Percentiles rank a stretch among this genome's conserved stretches.
Evolutionary conservation across 345 rosid genomes (phyloP).

Genomic region (Eucalyptus caleyi): DNA sequence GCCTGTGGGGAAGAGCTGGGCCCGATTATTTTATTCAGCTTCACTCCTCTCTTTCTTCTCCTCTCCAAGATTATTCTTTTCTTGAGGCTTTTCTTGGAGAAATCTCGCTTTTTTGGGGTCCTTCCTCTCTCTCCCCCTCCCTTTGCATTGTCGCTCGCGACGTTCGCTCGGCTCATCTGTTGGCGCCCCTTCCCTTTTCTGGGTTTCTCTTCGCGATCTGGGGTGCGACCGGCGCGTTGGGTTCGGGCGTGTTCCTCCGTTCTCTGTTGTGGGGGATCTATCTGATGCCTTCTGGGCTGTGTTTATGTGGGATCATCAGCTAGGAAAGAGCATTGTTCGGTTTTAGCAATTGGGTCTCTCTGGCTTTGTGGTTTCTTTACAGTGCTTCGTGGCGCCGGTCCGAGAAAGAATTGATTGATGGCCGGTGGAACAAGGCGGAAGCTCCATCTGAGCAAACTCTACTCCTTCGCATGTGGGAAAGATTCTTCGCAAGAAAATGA

Average conservation of each 20-base stretch:
- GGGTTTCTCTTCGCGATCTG: not conserved
- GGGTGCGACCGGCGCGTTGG: not conserved
- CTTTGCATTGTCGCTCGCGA: not conserved
- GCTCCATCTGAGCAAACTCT: conserved; percentile 59
- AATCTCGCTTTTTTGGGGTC: not conserved
- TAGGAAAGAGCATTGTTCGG: not conserved
- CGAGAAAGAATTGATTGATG: not conserved
- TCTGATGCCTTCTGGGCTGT: not conserved
- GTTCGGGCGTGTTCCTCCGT: not conserved
- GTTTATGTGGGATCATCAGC: not conserved
- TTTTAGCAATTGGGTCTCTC: not conserved
- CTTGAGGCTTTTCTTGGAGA: not conserved
- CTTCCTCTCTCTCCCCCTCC: not conserved
- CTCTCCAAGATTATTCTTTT: not conserved
- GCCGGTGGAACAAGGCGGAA: conserved; percentile 33
- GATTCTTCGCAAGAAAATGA: conserved; percentile 40
- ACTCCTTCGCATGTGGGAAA: conserved; percentile 39
- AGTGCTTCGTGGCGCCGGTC: not conserved
- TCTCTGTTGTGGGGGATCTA: not conserved
- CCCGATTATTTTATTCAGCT: not conserved
- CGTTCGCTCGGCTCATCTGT: not conserved
- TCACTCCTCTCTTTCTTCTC: not conserved
- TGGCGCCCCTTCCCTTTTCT: not conserved
- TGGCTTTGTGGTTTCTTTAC: not conserved
- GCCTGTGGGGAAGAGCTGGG: not conserved